A percentile compares a stretch with the other conserved stretches of the same genome.
These are phyloP conservation scores for Cinchona pubescens DNA, from an alignment of 257 asterid species.

Conservation along the genomic window DNA sequence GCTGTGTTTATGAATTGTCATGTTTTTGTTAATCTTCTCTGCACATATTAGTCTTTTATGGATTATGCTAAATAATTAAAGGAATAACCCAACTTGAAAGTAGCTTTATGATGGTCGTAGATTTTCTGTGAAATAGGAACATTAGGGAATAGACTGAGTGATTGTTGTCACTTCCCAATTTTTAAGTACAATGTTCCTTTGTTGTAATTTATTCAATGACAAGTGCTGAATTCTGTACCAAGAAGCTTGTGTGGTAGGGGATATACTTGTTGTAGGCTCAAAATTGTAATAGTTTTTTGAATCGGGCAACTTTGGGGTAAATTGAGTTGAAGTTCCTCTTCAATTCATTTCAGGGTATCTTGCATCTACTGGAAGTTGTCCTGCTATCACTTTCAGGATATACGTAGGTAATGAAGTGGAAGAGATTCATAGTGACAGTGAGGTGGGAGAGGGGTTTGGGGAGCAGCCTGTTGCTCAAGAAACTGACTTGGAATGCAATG, in stretches of 20 bases:
- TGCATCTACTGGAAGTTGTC: conserved; percentile 4
- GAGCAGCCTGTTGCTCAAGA: conserved; percentile 1
- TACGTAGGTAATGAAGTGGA: not conserved
- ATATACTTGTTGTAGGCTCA: not conserved
- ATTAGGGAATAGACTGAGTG: no score
- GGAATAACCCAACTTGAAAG: not conserved
- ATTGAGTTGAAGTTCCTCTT: conserved; percentile 6
- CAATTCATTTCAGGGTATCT: conserved; percentile 1
- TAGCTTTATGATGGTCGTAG: not conserved
- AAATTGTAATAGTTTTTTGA: not conserved
- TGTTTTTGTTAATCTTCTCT: conserved; percentile 2
- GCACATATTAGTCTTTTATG: not conserved
- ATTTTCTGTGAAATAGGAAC: not conserved
- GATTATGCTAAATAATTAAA: not conserved
- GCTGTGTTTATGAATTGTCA: conserved; percentile 7
- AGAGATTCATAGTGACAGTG: not conserved
- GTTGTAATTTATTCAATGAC: not conserved
- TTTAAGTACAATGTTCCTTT: not conserved
- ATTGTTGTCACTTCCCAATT: not conserved
- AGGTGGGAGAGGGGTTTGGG: conserved; percentile 2
- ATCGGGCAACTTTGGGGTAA: not conserved
- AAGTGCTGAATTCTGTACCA: not conserved
- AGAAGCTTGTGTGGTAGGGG: not conserved
- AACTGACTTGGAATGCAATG: not conserved
- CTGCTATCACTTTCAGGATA: conserved; percentile 11